Evolutionary conservation across 2,329 filamentous ascomycete genomes (phyloP), one percentile per base, ranked within the genome.

Genomic region (Aspergillus jensenii): DNA sequence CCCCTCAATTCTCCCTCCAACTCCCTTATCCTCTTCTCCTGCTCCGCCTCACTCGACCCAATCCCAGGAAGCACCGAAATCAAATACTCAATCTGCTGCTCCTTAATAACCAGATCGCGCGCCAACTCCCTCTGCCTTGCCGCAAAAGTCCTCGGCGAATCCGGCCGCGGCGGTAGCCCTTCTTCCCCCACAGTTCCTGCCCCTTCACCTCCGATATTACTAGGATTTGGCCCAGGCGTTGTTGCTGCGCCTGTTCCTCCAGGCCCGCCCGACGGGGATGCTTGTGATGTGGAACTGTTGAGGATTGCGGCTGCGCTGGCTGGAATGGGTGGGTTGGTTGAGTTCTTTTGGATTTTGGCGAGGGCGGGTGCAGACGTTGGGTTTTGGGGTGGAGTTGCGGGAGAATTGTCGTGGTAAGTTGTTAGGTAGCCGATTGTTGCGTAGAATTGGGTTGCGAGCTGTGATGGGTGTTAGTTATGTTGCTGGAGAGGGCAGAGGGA

Each of bases 361-460:
- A 77, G 71, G 37, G 70, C 66, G 1, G 73, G 76, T 31, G 71
- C 73, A 55, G 70, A 69, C 59, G 67, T 61, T 46, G 66, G 67
- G 59, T 68, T 66, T 44, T 61, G 62, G 15, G 71, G 74, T 35
- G 65, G 68, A 12, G 59, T 74, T 31, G 72, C 75, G 55, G 71
- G 72, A 44, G 71, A 76, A 65, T 74, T 76, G 68, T 76, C 78
- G 68, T 76, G 78, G 69, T 78, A 79, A 56, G 71, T 77, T 55
- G 69, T 76, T 57, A 81, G 71, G 66, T 81, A 81, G 69, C 76
- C 75, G 56, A 81, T 70, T 33, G 78, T 80, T 55, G 79, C 78
- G 68, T 80, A 81, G 75, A 80, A 79, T 73, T 81, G 79, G 48
- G 78, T 81, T 66, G 78, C 76, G 33, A 81, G 76, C 76, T 79